These are phyloP conservation scores for Neofusicoccum parvum DNA, from an alignment of 2,329 filamentous ascomycete genomes.

Conservation along the genomic window DNA sequence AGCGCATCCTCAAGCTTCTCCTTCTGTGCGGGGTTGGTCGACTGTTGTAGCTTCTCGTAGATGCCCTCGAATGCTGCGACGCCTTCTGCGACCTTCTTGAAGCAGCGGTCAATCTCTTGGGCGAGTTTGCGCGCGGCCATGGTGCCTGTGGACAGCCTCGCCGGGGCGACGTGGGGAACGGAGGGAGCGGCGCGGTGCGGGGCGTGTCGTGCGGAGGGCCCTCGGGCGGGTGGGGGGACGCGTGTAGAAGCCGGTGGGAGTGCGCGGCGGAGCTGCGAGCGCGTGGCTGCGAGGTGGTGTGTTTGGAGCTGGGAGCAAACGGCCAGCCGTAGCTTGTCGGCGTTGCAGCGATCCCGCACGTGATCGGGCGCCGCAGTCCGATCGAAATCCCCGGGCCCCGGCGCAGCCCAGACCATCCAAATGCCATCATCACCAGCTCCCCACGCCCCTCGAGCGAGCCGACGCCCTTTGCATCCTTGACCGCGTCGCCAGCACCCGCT, in stretches of 20 bases:
- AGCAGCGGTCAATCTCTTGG: slow-evolving; percentile 98
- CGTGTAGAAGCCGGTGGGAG: neutral
- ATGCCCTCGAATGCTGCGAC: slow-evolving; percentile 90
- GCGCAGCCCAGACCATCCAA: slow-evolving; percentile 8
- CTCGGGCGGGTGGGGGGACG: neutral
- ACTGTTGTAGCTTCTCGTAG: slow-evolving; percentile 96
- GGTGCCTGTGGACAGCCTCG: slow-evolving; percentile 44
- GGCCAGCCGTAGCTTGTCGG: slow-evolving; percentile 13
- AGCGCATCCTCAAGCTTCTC: slow-evolving; percentile 98
- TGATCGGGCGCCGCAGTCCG: neutral
- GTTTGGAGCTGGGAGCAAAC: slow-evolving; percentile 17
- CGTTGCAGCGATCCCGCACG: slow-evolving; percentile 10
- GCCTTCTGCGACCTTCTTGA: slow-evolving; percentile 96
- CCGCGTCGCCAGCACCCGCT: neutral
- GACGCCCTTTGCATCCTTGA: neutral
- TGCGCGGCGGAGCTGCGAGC: slow-evolving; percentile 5
- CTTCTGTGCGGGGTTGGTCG: slow-evolving; percentile 90
- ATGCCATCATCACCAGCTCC: neutral
- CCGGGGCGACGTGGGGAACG: slow-evolving; percentile 26
- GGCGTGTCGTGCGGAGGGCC: neutral
- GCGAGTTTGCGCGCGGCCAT: slow-evolving; percentile 97
- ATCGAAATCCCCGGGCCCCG: neutral
- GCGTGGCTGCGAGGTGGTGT: slow-evolving; percentile 11
- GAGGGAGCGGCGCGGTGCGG: slow-evolving; percentile 1
- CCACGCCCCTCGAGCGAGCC: neutral